Conservation (phyloP, 352 stramenopile species). For the Phytophthora tubulina region DNA sequence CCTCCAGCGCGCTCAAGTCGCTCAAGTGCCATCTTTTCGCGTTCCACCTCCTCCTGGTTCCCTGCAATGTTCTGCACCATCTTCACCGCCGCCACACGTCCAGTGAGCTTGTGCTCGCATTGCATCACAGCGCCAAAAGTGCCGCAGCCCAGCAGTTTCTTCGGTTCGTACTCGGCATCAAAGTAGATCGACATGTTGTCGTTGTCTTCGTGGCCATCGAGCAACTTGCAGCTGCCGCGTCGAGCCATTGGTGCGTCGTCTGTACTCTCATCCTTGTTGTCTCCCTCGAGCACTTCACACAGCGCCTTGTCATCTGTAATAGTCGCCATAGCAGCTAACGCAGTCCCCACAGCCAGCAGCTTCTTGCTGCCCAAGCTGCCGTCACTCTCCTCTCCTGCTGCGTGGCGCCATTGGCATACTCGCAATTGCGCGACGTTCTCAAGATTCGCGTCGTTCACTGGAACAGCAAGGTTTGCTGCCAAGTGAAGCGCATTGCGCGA, state of each 20-base stretch:
- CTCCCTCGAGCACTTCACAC: conserved; percentile 27
- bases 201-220: conserved; percentile 10
- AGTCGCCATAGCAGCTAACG: conserved; percentile 3
- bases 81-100: conserved; percentile 76
- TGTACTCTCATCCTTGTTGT: conserved; percentile 1
- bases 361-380: conserved; percentile 2
- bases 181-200: conserved; percentile 54
- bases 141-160: conserved; percentile 68
- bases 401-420: conserved; percentile 9
- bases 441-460: neutral
- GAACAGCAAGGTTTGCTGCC: neutral
- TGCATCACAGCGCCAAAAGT: conserved; percentile 89
- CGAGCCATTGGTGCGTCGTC: conserved; percentile 5
- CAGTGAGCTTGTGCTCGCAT: conserved; percentile 74
- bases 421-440: neutral
- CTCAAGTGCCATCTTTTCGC: conserved; percentile 67
- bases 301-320: conserved; percentile 13
- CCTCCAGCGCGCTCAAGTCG: conserved; percentile 65
- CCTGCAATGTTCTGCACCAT: conserved; percentile 75
- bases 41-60: conserved; percentile 63
- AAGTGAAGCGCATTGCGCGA: conserved; percentile 23
- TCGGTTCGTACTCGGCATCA: conserved; percentile 74
- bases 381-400: neutral
- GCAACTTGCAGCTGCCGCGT: conserved; percentile 20
- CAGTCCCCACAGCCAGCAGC: conserved; percentile 1